Percentiles rank a stretch among this genome's conserved stretches.
Evolutionary conservation across 2,329 filamentous ascomycete species (phyloP).

Genomic region (Colletotrichum neosansevieriae): DNA sequence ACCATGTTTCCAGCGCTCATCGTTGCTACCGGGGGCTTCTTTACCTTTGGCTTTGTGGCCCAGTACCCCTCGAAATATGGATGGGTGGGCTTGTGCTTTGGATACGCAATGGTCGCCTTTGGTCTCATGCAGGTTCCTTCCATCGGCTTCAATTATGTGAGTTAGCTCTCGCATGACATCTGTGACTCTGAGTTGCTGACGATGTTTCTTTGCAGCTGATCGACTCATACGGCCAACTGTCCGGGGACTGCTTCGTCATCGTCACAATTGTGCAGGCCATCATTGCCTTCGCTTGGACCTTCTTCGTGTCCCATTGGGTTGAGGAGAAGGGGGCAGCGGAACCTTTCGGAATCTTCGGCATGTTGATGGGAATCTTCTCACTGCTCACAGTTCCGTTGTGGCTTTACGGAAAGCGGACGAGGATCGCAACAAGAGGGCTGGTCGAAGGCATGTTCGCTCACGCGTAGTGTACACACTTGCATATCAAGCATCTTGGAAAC

Average conservation of each 20-base stretch:
- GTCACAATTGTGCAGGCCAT: conserved; percentile 62
- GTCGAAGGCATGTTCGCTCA: conserved; percentile 8
- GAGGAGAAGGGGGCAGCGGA: conserved; percentile 55
- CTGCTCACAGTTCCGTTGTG: conserved; percentile 51
- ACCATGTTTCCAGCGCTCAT: conserved; percentile 48
- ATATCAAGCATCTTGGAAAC: too few species aligned
- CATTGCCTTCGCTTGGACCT: conserved; percentile 66
- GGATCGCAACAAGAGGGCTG: conserved; percentile 48
- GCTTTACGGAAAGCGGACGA: conserved; percentile 51
- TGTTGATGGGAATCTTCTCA: conserved; percentile 63
- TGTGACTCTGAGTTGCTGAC: not conserved
- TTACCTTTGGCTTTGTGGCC: conserved; percentile 54
- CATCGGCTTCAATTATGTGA: conserved; percentile 55
- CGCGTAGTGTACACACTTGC: too few species aligned
- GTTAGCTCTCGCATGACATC: conserved; percentile 19
- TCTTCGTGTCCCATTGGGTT: conserved; percentile 64
- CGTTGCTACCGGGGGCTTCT: conserved; percentile 48
- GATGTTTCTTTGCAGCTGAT: conserved; percentile 54
- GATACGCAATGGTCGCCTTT: conserved; percentile 53
- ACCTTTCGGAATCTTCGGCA: conserved; percentile 65
- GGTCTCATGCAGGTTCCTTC: conserved; percentile 54
- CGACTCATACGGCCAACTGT: conserved; percentile 60
- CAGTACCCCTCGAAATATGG: conserved; percentile 45
- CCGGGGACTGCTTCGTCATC: conserved; percentile 65
- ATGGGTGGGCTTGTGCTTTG: conserved; percentile 52